A percentile compares a stretch with the other conserved stretches of the same genome.
phyloP scores from a whole-genome alignment of 495 filamentous ascomycete genomes.

The Penicillium ochrochloron region DNA sequence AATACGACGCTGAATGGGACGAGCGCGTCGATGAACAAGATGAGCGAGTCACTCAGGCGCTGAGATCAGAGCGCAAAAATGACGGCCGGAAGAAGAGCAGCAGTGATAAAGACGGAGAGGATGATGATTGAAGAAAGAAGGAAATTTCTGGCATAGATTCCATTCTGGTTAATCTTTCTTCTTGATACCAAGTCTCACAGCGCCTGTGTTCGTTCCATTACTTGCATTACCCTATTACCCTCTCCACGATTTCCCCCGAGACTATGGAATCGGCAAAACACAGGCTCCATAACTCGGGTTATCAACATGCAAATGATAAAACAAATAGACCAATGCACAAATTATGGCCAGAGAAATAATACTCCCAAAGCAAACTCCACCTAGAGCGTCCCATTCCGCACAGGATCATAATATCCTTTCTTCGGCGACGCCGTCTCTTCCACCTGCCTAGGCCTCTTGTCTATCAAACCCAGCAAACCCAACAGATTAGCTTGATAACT shows the following conservation, averaged over 20 bases:
- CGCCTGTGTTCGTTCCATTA: slow-evolving; percentile 12
- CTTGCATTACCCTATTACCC: slow-evolving; percentile 11
- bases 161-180: slow-evolving; percentile 5
- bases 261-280: background rate
- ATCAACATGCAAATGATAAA: slow-evolving; percentile 5
- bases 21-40: slow-evolving; percentile 78
- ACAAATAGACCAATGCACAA: slow-evolving; percentile 12
- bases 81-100: slow-evolving; percentile 54
- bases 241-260: background rate
- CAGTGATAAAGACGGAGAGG: slow-evolving; percentile 41
- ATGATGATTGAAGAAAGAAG: slow-evolving; percentile 42
- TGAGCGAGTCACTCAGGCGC: slow-evolving; percentile 69
- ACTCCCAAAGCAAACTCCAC: slow-evolving; percentile 1
- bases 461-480: slow-evolving; percentile 19
- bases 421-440: slow-evolving; percentile 32
- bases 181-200: background rate
- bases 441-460: slow-evolving; percentile 28
- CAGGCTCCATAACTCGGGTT: background rate
- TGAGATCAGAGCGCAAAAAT: slow-evolving; percentile 64
- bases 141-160: background rate
- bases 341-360: background rate
- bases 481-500: slow-evolving; percentile 12
- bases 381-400: slow-evolving; percentile 46
- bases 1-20: slow-evolving; percentile 96
- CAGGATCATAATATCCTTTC: slow-evolving; percentile 53